phyloP scores from a whole-genome alignment of 306 rosid species.

The Gastrolobium villosum region DNA sequence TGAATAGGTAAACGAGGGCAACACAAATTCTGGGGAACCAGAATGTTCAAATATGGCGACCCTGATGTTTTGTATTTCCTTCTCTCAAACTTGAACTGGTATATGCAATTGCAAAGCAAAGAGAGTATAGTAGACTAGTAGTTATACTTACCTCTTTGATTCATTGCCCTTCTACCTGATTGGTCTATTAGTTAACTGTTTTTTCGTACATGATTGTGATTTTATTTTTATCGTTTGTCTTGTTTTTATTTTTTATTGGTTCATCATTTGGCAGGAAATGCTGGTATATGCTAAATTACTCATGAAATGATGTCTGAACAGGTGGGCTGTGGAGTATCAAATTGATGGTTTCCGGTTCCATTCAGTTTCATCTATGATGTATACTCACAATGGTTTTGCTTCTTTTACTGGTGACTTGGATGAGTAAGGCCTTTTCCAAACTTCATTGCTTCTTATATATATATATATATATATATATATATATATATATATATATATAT shows the following conservation, averaged over 20 bases:
- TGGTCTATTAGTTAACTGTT: conserved; percentile 38
- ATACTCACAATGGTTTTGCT: conserved; percentile 97
- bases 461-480: conserved; percentile 14
- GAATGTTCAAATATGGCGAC: conserved; percentile 93
- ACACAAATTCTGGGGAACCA: conserved; percentile 96
- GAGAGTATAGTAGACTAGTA: conserved; percentile 23
- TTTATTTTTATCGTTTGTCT: background rate
- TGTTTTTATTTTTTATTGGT: conserved; percentile 17
- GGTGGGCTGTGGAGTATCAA: conserved; percentile 94
- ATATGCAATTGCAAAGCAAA: conserved; percentile 53
- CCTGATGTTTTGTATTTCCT: conserved; percentile 91
- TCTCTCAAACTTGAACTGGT: conserved; percentile 95
- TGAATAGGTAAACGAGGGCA: conserved; percentile 89
- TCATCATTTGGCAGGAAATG: conserved; percentile 40
- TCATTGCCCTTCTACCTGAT: conserved; percentile 36
- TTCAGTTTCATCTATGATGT: conserved; percentile 93
- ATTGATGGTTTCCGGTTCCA: conserved; percentile 96
- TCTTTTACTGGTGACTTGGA: conserved; percentile 95
- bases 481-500: conserved; percentile 9
- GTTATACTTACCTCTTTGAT: conserved; percentile 32
- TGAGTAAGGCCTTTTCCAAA: conserved; percentile 74
- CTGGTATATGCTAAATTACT: conserved; percentile 41
- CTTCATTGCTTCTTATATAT: conserved; percentile 32
- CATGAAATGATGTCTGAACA: conserved; percentile 56
- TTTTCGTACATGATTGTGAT: conserved; percentile 10